Evolutionary conservation across 352 stramenopile species (phyloP).

Genomic region (Pythium guiyangense): DNA sequence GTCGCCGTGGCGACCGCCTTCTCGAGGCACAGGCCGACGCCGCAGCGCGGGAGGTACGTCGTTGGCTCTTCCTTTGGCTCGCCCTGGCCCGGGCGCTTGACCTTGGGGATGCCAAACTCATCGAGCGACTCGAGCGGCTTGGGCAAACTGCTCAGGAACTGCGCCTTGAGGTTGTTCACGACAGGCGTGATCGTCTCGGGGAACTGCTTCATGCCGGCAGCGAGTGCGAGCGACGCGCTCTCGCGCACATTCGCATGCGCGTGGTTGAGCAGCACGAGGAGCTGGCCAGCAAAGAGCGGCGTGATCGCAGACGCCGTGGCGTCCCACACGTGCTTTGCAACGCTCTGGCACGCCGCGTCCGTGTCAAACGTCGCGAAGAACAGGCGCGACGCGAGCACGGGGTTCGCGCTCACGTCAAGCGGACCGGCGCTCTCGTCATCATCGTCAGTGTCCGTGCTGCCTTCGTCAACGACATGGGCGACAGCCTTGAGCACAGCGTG

Average conservation of each 20-base stretch:
- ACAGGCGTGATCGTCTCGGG: constrained; percentile 63
- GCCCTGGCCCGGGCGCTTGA: constrained; percentile 49
- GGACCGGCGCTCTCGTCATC: constrained; percentile 19
- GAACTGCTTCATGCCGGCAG: constrained; percentile 78
- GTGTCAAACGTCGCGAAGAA: constrained; percentile 67
- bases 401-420: constrained; percentile 32
- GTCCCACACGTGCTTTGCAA: constrained; percentile 69
- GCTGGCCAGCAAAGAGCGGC: constrained; percentile 50
- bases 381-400: constrained; percentile 54
- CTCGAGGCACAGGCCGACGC: constrained; percentile 73
- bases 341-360: constrained; percentile 45
- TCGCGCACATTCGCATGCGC: constrained; percentile 66
- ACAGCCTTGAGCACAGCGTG: constrained; percentile 56
- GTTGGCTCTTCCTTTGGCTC: constrained; percentile 51
- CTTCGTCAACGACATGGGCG: constrained; percentile 41
- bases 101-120: constrained; percentile 66
- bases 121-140: constrained; percentile 55
- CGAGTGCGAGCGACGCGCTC: constrained; percentile 73
- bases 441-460: constrained; percentile 10
- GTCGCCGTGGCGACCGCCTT: constrained; percentile 40
- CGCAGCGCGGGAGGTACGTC: constrained; percentile 62
- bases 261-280: constrained; percentile 79
- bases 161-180: constrained; percentile 60
- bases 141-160: constrained; percentile 56
- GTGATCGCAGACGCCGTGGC: constrained; percentile 39